Evolutionary conservation across 2,329 filamentous ascomycete genomes (phyloP).

Genomic region (Pyricularia grisea): DNA sequence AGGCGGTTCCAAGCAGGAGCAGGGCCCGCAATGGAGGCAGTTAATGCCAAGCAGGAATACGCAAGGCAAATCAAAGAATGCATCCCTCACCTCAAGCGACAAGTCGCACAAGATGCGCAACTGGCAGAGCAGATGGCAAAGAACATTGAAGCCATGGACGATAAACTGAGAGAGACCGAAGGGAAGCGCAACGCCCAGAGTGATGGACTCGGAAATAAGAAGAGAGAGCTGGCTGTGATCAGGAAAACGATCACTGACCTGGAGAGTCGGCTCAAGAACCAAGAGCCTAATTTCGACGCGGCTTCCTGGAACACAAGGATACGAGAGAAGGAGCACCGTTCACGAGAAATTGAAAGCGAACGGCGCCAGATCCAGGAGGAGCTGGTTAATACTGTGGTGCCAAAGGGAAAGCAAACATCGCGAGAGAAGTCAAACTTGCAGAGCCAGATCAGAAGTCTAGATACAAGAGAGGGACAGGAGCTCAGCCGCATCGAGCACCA

Average conservation of each 20-base stretch:
- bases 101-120: constrained; percentile 44
- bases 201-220: constrained; percentile 37
- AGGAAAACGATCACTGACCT: constrained; percentile 51
- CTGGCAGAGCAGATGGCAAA: constrained; percentile 33
- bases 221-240: constrained; percentile 38
- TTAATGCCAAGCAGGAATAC: constrained; percentile 64
- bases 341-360: constrained; percentile 40
- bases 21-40: constrained; percentile 59
- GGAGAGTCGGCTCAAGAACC: constrained; percentile 52
- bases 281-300: constrained; percentile 58
- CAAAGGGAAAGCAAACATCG: constrained; percentile 6
- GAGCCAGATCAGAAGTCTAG: constrained; percentile 38
- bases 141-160: constrained; percentile 28
- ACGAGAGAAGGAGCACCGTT: constrained; percentile 49
- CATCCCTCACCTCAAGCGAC: constrained; percentile 42
- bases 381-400: neutral
- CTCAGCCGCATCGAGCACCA: constrained; percentile 51
- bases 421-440: constrained; percentile 14
- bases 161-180: constrained; percentile 34
- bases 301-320: constrained; percentile 64
- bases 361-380: constrained; percentile 13
- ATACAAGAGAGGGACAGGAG: constrained; percentile 69
- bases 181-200: constrained; percentile 42
- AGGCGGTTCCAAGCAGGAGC: constrained; percentile 45
- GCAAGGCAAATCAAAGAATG: constrained; percentile 43